Base-by-base conservation (phyloP, 1,139 yeast species). In the Yamadazyma epiphylla region DNA sequence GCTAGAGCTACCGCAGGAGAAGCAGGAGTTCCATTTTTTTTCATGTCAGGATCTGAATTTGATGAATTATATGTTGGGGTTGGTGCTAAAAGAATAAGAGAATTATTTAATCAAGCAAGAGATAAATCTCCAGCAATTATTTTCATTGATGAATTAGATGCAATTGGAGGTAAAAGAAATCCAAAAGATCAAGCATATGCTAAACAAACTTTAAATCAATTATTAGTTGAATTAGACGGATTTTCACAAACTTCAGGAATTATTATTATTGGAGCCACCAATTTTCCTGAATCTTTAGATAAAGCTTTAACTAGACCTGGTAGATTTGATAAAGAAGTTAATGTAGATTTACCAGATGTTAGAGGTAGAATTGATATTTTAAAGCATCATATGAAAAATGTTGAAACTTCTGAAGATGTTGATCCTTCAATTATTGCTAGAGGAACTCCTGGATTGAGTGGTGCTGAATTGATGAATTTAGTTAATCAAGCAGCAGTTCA, bases 1-100 rank as follows among this genome's bases (percentile, higher is more conserved):
- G 98, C 98, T 1, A 77, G 98, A 47, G 98, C 99, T 13, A 94
- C 96, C 23, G 99, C 99, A 8, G 98, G 98, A 38, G 98, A 94
- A 60, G 98, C 99, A 2, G 98, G 96, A 28, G 98, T 91, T 19
- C 98, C 97, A 17, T 94, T 94, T 54, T 91, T 91, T 60, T 91
- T 89, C 60, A 89, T 91, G 97, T 84, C 95, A 4, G 99, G 98
- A 29, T 87, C 96, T 2, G 98, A 94, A 58, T 94, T 94, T 53
- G 98, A 94, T 55, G 98, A 94, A 57, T 75, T 94, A 43, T 94
- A 89, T 49, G 98, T 94, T 22, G 99, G 99, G 55, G 98, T 94
- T 23, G 99, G 99, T 53, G 98, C 99, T 35, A 91, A 89, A 60
- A 77, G 98, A 53, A 94, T 94, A 33, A 78, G 99, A 46, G 98